A percentile compares a stretch with the other conserved stretches of the same genome.
Evolutionary conservation across 768 basidiomycete species (phyloP).

Genomic region (Serpula lacrymans): DNA sequence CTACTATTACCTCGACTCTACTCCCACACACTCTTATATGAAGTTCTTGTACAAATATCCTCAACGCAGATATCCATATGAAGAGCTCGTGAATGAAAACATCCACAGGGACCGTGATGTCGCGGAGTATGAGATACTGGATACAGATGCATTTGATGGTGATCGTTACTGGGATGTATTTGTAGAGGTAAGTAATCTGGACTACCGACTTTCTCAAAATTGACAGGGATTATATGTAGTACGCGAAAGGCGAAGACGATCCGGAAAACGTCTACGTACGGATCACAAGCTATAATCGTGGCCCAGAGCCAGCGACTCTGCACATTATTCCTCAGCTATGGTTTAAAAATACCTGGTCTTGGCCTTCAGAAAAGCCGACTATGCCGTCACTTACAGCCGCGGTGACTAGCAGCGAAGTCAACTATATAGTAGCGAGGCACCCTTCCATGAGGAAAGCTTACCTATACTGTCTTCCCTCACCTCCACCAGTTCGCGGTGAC

Average conservation of each 20-base stretch:
- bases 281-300: conserved; percentile 95
- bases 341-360: conserved; percentile 99
- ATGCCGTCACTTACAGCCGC: conserved; percentile 61
- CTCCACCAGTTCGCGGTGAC: conserved; percentile 78
- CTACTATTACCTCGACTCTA: conserved; percentile 98
- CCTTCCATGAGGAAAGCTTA: conserved; percentile 71
- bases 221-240: conserved; percentile 43
- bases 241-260: conserved; percentile 94
- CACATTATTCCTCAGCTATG: conserved; percentile 95
- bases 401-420: conserved; percentile 44
- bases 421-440: conserved; percentile 70
- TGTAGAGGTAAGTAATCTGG: conserved; percentile 67
- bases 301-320: conserved; percentile 89
- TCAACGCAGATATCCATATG: conserved; percentile 89
- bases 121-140: conserved; percentile 89
- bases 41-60: conserved; percentile 99
- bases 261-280: conserved; percentile 88
- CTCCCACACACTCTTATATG: conserved; percentile 99
- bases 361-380: conserved; percentile 66
- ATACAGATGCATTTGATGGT: conserved; percentile 88
- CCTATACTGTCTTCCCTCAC: conserved; percentile 88
- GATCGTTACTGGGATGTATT: conserved; percentile 99
- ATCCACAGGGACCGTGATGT: conserved; percentile 79
- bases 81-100: conserved; percentile 87
- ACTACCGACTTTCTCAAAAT: conserved; percentile 7